A percentile compares a stretch with the other conserved stretches of the same genome.
phyloP scores from a whole-genome alignment of 495 filamentous ascomycete species.

The Aspergillus funiculosus region DNA sequence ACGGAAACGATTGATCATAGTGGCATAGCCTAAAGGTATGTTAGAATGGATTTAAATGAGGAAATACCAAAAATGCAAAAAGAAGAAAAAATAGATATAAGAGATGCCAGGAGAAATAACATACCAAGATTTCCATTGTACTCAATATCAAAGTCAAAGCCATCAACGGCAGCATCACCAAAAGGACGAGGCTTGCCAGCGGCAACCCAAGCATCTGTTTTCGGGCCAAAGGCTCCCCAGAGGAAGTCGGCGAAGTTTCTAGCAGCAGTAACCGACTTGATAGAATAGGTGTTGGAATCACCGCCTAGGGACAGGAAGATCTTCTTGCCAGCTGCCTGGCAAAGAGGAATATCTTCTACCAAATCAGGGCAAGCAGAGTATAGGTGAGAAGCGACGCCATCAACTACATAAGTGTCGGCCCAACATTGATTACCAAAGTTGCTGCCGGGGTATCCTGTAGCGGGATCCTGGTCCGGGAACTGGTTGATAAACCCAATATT shows the following conservation, averaged over 20 bases:
- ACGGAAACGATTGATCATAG: constrained; percentile 49
- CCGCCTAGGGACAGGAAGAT: constrained; percentile 64
- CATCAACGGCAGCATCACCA: constrained; percentile 55
- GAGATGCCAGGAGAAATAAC: constrained; percentile 14
- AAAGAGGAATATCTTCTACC: constrained; percentile 29
- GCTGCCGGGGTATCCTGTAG: constrained; percentile 4
- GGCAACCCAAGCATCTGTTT: constrained; percentile 30
- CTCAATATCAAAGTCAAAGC: constrained; percentile 69
- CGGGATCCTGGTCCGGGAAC: constrained; percentile 49
- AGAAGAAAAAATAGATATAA: neutral
- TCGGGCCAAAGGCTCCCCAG: constrained; percentile 60
- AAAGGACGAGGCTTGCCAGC: constrained; percentile 52
- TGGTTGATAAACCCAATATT: constrained; percentile 59
- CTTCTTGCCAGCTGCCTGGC: constrained; percentile 60
- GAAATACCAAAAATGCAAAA: neutral
- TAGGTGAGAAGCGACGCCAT: constrained; percentile 1
- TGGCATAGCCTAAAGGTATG: constrained; percentile 31
- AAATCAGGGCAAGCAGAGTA: constrained; percentile 1
- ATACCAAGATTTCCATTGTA: constrained; percentile 40
- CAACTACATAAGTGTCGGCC: constrained; percentile 7
- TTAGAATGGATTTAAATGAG: constrained; percentile 13
- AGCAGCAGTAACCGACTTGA: constrained; percentile 29
- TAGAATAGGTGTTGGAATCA: constrained; percentile 36
- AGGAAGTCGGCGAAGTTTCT: constrained; percentile 53
- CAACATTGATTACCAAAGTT: constrained; percentile 14